Percentiles rank a stretch among this genome's conserved stretches.
phyloP scores from a whole-genome alignment of 768 basidiomycete species.

The Panaeolus cyanescens region DNA sequence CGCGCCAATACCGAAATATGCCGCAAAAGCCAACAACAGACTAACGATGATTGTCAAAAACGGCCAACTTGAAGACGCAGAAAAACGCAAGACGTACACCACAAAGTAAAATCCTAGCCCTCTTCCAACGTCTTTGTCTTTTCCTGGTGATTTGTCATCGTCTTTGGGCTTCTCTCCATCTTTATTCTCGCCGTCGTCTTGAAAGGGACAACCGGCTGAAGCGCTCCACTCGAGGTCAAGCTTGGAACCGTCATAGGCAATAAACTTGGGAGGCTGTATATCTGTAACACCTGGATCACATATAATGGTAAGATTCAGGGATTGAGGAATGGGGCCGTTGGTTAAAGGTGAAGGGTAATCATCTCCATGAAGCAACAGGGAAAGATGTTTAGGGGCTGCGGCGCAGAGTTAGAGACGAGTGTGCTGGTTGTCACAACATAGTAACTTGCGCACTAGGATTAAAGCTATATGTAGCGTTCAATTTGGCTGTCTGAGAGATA shows the following conservation, averaged over 20 bases:
- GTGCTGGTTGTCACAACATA: background rate
- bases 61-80: background rate
- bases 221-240: conserved; percentile 64
- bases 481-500: conserved; percentile 48
- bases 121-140: conserved; percentile 55
- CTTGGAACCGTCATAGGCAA: conserved; percentile 59
- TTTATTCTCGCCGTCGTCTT: conserved; percentile 31
- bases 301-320: conserved; percentile 59
- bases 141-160: conserved; percentile 24
- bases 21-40: conserved; percentile 61
- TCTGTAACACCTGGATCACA: conserved; percentile 45
- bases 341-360: conserved; percentile 57
- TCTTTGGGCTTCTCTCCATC: conserved; percentile 31
- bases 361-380: conserved; percentile 57
- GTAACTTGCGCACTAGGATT: conserved; percentile 38
- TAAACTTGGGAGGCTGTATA: conserved; percentile 48
- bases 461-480: conserved; percentile 30
- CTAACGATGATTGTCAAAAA: conserved; percentile 32
- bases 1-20: conserved; percentile 78
- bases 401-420: conserved; percentile 5
- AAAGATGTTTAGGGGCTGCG: conserved; percentile 56
- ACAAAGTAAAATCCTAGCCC: conserved; percentile 91
- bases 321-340: conserved; percentile 50
- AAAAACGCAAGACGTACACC: conserved; percentile 50
- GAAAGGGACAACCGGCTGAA: conserved; percentile 56